Evolutionary conservation across 306 rosid species (phyloP), one percentile per base, ranked within the genome.

Genomic region (Malus sylvestris): DNA sequence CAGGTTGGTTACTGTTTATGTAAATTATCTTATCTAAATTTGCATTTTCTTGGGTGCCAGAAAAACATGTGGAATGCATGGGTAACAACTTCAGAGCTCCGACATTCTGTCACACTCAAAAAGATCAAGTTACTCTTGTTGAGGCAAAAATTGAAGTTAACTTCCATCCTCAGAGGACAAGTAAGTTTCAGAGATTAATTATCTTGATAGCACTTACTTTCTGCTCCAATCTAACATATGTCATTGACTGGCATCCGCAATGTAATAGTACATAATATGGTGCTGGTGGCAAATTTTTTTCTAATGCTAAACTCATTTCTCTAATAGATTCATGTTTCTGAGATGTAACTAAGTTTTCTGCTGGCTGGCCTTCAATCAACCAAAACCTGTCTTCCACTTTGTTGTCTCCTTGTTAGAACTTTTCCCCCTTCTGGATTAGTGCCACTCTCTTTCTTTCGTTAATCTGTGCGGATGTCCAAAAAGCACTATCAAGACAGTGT

Each of bases 21-120:
- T 78, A 35, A 70, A 78, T 66, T 81, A 68, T 75, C 25, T 65
- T 79, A 63, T 45, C 83, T 79, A 78, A 46, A 68, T 80, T 87
- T 86, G 75, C 78, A 53, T 77, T 83, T 74, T 42, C 25, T 65
- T 70, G 11, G 57, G 74, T 77, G 64, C 77, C 97, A 96, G 99
- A 90, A 82, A 83, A 88, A 89, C 84, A 80, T 96, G 67, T 96
- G 99, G 99, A 92, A 96, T 86, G 98, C 97, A 67, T 96, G 98
- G 99, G 98, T 93, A 74, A 86, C 96, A 67, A 96, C 86, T 71
- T 96, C 99, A 67, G 99, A 96, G 81, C 91, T 96, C 52, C 93
- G 98, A 75, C 98, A 96, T 78, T 86, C 92, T 71, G 99, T 96
- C 83, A 96, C 96, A 49, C 99, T 93, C 68, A 96, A 89, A 88